Conservation (phyloP, 805 yeast genomes). For the Sporopachydermia quercuum region DNA sequence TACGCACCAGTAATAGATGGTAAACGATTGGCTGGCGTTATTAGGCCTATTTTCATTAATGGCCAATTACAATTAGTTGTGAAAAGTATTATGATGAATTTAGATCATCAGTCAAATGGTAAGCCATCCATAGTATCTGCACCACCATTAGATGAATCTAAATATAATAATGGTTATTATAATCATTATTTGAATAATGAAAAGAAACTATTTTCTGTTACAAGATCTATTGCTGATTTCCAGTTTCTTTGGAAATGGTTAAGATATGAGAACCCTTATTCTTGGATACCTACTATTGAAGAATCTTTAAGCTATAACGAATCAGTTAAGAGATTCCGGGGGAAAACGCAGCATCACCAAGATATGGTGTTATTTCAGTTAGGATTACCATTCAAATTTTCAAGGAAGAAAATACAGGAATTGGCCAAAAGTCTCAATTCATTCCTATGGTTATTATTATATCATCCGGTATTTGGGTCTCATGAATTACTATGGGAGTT, state of each 20-base stretch:
- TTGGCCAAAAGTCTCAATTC: slow-evolving; percentile 33
- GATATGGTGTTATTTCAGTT: slow-evolving; percentile 14
- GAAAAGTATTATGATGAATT: slow-evolving; percentile 7
- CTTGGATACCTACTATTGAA: slow-evolving; percentile 21
- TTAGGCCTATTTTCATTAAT: slow-evolving; percentile 8
- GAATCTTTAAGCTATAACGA: background rate
- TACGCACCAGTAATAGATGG: slow-evolving; percentile 3
- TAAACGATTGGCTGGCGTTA: slow-evolving; percentile 5
- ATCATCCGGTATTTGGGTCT: slow-evolving; percentile 21
- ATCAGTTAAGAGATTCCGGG: background rate
- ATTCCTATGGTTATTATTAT: slow-evolving; percentile 27
- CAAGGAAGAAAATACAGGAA: slow-evolving; percentile 17
- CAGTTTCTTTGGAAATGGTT: slow-evolving; percentile 18
- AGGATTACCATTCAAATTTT: slow-evolving; percentile 16
- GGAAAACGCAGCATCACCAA: background rate
- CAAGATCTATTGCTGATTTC: slow-evolving; percentile 19
- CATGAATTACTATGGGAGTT: slow-evolving; percentile 31
- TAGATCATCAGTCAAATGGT: no score
- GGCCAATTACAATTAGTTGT: slow-evolving; percentile 13
- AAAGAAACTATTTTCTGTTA: slow-evolving; percentile 9
- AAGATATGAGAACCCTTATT: slow-evolving; percentile 18
- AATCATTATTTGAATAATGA: background rate
- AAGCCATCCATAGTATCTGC: no score
- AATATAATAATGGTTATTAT: background rate
- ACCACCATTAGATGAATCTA: background rate